These are phyloP conservation scores for Kodamaea laetipori DNA, from an alignment of 805 yeast species.

Conservation along the genomic window DNA sequence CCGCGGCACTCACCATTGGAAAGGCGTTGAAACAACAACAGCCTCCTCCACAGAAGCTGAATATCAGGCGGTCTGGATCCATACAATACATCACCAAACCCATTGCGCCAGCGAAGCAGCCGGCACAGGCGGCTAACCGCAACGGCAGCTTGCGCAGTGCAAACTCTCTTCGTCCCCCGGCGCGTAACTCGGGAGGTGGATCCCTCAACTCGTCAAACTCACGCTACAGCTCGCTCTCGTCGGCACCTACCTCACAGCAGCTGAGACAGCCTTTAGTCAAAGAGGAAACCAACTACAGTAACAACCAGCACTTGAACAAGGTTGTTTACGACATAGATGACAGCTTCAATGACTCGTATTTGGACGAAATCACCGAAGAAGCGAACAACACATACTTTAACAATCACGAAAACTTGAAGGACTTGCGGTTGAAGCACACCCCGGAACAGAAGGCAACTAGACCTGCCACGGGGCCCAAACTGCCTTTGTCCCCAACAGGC, in stretches of 20 bases:
- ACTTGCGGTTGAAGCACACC: slow-evolving; percentile 33
- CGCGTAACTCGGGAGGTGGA: neutral
- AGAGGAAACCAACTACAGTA: slow-evolving; percentile 9
- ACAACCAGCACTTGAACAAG: slow-evolving; percentile 8
- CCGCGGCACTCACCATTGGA: slow-evolving; percentile 49
- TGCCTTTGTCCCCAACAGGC: slow-evolving; percentile 12
- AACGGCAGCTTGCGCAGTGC: slow-evolving; percentile 8
- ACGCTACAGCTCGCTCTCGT: slow-evolving; percentile 11
- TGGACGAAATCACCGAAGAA: slow-evolving; percentile 36
- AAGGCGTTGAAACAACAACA: slow-evolving; percentile 26
- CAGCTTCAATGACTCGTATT: slow-evolving; percentile 32
- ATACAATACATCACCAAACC: slow-evolving; percentile 19
- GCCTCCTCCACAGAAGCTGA: slow-evolving; percentile 12
- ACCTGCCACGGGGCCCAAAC: neutral
- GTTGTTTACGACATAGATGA: slow-evolving; percentile 28
- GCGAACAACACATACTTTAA: slow-evolving; percentile 21
- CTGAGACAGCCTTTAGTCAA: slow-evolving; percentile 12
- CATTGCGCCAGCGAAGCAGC: slow-evolving; percentile 6
- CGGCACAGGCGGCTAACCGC: slow-evolving; percentile 1
- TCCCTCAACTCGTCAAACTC: slow-evolving; percentile 9
- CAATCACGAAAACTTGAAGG: slow-evolving; percentile 38
- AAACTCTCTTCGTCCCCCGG: slow-evolving; percentile 1
- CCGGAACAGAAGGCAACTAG: slow-evolving; percentile 1
- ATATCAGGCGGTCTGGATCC: slow-evolving; percentile 15
- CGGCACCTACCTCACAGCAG: slow-evolving; percentile 5